Evolutionary conservation across 108 stramenopile genomes (phyloP), one percentile per base, ranked within the genome.

Genomic region (Epipyxis sp.): DNA sequence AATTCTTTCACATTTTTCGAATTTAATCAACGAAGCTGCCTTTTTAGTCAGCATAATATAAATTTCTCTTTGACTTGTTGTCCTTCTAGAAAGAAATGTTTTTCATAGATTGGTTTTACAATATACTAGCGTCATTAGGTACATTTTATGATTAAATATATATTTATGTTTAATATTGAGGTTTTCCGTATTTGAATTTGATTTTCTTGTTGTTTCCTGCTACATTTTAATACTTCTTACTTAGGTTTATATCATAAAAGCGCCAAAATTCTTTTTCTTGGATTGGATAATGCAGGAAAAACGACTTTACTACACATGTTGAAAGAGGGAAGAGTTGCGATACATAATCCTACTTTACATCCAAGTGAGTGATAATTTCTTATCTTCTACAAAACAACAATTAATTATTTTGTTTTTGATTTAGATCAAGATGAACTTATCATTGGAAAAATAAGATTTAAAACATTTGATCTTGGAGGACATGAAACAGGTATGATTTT

Each of bases 241-340:
- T 59, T 59, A 97, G 98, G 98, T 20, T 90, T 99, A 30, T 97
- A 96, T 82, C 94, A 97, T 91, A 99, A 99, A 88, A 95, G 96
- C 83, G 98, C 98, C 79, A 99, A 99, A 83, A 97, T 99, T 83
- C 86, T 99, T 59, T 99, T 99, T 84, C 84, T 96, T 80, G 98
- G 98, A 13, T 79, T 99, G n/a, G 98, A 99, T 85, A 97, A 97
- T 87, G 98, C 98, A 40, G 98, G 98, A 25, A 99, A 99, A 82
- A 99, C 98, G 54, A 96, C 94, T 32, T 77, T 97, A 50, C 89
- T 97, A 40, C 93, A 94, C 84, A 94, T 97, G 94, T 90, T 97
- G 41, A 97, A 97, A 82, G 93, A 95, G 68, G 94, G 94, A 77
- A 84, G 94, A 58, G 93, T 97, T 40, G 92, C 94, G 81, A 91